Conservation (phyloP, 176 grass and related monocot species). For the Themeda triandra region DNA sequence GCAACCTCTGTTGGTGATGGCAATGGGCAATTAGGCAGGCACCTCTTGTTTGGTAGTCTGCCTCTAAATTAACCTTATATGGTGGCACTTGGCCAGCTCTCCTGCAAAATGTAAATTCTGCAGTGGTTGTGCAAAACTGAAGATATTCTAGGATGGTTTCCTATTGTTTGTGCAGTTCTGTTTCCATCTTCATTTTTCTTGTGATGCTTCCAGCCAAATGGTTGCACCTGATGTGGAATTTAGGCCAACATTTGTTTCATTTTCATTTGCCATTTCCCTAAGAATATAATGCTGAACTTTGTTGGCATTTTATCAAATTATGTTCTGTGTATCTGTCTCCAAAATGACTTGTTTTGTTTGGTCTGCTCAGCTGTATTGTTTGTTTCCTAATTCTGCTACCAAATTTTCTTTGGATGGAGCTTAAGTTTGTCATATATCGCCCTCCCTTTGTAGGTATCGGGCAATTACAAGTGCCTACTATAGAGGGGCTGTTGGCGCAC, state of each 20-base stretch:
- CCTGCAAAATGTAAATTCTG: neutral
- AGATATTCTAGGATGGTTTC: neutral
- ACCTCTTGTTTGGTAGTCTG: neutral
- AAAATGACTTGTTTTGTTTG: neutral
- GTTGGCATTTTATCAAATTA: neutral
- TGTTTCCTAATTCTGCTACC: neutral
- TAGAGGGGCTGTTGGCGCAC: conserved; percentile 42
- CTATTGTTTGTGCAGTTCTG: neutral
- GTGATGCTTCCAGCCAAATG: neutral
- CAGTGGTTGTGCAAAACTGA: neutral
- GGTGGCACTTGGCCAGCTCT: neutral
- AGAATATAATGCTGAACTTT: neutral
- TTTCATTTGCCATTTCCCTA: neutral
- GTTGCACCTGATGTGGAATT: neutral
- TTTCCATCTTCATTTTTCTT: neutral
- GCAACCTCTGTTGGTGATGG: neutral
- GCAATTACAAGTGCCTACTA: conserved; percentile 57
- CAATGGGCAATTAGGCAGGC: neutral
- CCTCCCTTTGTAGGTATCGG: conserved; percentile 27
- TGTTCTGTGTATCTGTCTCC: neutral
- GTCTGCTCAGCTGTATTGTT: neutral
- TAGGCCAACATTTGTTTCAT: neutral
- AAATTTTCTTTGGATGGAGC: neutral
- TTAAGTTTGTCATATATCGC: neutral
- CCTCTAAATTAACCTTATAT: neutral